Conservation (phyloP, 441 rosid species). For the Arabidopsis hybrid region DNA sequence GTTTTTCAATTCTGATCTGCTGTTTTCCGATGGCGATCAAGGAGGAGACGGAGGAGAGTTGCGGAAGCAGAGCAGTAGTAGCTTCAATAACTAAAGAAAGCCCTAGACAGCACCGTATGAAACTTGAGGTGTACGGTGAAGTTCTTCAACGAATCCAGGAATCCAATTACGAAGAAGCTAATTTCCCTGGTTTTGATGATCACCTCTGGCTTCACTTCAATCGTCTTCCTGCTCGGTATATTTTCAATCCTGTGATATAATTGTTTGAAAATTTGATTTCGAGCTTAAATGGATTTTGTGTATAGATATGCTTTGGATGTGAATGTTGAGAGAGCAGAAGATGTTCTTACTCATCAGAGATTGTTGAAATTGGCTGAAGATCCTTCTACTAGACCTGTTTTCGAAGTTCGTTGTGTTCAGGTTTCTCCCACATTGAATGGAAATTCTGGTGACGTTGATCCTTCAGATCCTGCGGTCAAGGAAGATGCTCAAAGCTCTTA, state of each 20-base stretch:
- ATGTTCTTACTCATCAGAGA: slow-evolving; percentile 82
- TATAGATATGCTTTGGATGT: slow-evolving; percentile 89
- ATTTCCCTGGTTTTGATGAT: slow-evolving; percentile 78
- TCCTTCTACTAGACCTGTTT: slow-evolving; percentile 76
- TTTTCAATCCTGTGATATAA: not conserved
- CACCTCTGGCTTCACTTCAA: slow-evolving; percentile 97
- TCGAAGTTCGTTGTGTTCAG: slow-evolving; percentile 93
- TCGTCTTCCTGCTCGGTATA: slow-evolving; percentile 88
- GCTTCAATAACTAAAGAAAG: slow-evolving; percentile 56
- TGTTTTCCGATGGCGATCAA: slow-evolving; percentile 63
- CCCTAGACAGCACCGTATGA: slow-evolving; percentile 74
- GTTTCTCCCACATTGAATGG: slow-evolving; percentile 64
- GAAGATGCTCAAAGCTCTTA: slow-evolving; percentile 86
- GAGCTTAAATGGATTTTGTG: not conserved
- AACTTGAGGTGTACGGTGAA: slow-evolving; percentile 83
- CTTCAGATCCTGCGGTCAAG: slow-evolving; percentile 60
- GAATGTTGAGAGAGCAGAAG: slow-evolving; percentile 96
- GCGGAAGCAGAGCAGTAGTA: slow-evolving; percentile 78
- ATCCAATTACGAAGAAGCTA: slow-evolving; percentile 70
- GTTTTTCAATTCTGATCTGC: slow-evolving; percentile 5
- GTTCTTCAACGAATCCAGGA: slow-evolving; percentile 78
- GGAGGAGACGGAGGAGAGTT: slow-evolving; percentile 89
- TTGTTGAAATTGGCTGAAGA: slow-evolving; percentile 79
- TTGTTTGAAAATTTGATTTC: not conserved
- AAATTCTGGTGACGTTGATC: slow-evolving; percentile 49